Evolutionary conservation across 192 early-diverging fungal species (phyloP), one percentile per base, ranked within the genome.

Genomic region (Mycoemilia scoparia): DNA sequence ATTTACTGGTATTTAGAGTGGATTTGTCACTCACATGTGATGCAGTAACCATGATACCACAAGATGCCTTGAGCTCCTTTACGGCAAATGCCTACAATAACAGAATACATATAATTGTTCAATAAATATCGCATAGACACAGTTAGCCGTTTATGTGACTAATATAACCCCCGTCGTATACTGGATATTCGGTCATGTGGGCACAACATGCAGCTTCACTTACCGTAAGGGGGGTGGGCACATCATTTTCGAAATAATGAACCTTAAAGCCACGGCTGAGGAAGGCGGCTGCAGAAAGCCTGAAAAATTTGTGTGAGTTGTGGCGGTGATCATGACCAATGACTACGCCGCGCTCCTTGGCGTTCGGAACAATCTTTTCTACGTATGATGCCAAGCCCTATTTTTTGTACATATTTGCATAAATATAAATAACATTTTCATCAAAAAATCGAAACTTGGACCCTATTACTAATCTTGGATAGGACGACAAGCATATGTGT

Each of bases 11-110:
- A 3, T 7, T 45, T 15, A 27, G 24, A 51, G 18, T 38, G n/a
- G 4, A 10, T 4, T n/a, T 8, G 16, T 21, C 21, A 43, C 52
- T 51, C 51, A n/a, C n/a, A n/a, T 86, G 83, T 40, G 84, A 89
- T 29, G 90, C 90, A 5, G 90, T 96, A 36, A 96, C 78, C 90
- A 96, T 96, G 47, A 96, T 78, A 34, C 90, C 90, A 34, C 73
- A 76, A 11, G 75, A 67, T 1, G 82, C 78, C 4, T 57, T 51
- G 17, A 79, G 46, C 14, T 60, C 60, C 41, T 74, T 74, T 32
- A 92, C 74, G n/a, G 74, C 75, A 68, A 80, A 96, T 7, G 90
- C 84, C 41, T 69, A 54, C 23, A n/a, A n/a, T n/a, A n/a, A n/a
- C 29, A 36, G 10, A 29, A 14, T 21, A 32, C 2, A 20, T n/a